These are phyloP conservation scores for Candida vartiovaarae DNA, from an alignment of 805 yeast genomes.

Conservation along the genomic window DNA sequence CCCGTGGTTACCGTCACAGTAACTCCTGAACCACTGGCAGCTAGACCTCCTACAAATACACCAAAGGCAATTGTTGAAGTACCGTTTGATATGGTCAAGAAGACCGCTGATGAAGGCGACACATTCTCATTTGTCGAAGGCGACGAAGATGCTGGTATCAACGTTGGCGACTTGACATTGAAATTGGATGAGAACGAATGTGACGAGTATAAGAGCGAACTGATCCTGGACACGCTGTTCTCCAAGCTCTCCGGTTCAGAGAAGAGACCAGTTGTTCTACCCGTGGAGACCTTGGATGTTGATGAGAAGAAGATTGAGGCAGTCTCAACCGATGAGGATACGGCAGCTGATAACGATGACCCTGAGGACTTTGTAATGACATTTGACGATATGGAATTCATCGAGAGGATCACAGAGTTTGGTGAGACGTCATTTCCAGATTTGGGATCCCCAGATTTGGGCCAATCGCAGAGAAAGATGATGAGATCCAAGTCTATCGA, in stretches of 20 bases:
- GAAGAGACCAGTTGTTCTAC: neutral
- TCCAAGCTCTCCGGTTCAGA: neutral
- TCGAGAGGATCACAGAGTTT: constrained; percentile 32
- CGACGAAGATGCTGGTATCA: constrained; percentile 18
- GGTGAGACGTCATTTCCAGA: constrained; percentile 36
- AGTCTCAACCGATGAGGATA: neutral
- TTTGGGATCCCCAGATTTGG: constrained; percentile 24
- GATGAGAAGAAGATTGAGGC: neutral
- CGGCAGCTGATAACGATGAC: neutral
- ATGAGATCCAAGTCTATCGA: constrained; percentile 30
- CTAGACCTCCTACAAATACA: too few relatives aligned
- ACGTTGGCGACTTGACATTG: constrained; percentile 9
- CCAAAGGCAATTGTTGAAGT: too few relatives aligned
- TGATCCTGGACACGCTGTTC: constrained; percentile 3
- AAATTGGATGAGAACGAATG: constrained; percentile 11
- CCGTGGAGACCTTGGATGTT: neutral
- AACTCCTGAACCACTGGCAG: neutral
- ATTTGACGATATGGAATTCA: constrained; percentile 29
- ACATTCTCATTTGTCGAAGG: constrained; percentile 21
- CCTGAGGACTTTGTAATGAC: constrained; percentile 13
- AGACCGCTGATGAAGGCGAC: neutral
- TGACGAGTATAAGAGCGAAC: constrained; percentile 5
- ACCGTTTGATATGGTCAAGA: neutral
- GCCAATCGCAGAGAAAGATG: constrained; percentile 23
- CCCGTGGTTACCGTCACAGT: too few relatives aligned